phyloP scores from a whole-genome alignment of 306 rosid species.

The Ammopiptanthus mongolicus region DNA sequence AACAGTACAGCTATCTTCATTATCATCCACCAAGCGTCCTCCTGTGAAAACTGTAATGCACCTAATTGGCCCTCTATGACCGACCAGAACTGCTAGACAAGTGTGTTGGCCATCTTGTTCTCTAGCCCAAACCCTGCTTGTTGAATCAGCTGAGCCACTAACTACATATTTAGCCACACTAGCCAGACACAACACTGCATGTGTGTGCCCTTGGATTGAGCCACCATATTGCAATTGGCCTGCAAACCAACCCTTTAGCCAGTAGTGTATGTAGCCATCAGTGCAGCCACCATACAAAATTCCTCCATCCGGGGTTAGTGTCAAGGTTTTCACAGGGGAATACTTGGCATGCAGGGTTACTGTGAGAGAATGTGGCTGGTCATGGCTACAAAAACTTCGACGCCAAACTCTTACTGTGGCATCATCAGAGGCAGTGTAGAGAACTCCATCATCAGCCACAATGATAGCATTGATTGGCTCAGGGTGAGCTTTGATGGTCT shows the following conservation, averaged over 20 bases:
- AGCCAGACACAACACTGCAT: conserved; percentile 72
- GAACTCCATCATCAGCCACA: conserved; percentile 62
- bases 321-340: conserved; percentile 74
- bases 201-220: conserved; percentile 88
- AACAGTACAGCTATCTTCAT: conserved; percentile 50
- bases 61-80: conserved; percentile 88
- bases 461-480: conserved; percentile 62
- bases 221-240: conserved; percentile 88
- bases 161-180: conserved; percentile 55
- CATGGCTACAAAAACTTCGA: conserved; percentile 56
- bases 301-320: conserved; percentile 44
- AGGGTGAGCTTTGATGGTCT: conserved; percentile 75
- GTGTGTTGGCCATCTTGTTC: conserved; percentile 58
- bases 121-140: conserved; percentile 72
- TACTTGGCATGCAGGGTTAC: conserved; percentile 67
- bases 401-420: conserved; percentile 85
- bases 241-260: conserved; percentile 79
- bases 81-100: conserved; percentile 69
- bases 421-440: conserved; percentile 83
- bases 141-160: conserved; percentile 86
- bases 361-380: conserved; percentile 68
- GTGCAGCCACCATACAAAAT: conserved; percentile 79
- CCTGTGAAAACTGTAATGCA: conserved; percentile 47
- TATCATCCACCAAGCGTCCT: conserved; percentile 36
- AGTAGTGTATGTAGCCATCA: conserved; percentile 84